Conservation (phyloP, 2,329 filamentous ascomycete genomes). For the Arthrobotrys entomopaga region DNA sequence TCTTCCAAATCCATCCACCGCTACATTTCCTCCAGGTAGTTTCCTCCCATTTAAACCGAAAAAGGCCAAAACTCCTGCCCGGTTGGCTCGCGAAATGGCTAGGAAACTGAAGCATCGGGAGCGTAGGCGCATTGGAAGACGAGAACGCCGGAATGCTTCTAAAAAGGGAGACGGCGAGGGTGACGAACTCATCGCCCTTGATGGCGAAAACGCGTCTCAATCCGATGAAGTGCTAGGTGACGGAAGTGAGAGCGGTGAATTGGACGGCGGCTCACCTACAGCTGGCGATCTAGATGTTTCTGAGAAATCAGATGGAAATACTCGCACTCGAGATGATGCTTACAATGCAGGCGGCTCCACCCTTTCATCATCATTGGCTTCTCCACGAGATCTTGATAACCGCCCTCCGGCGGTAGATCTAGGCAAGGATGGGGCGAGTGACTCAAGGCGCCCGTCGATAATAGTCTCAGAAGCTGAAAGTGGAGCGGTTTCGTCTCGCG, state of each 20-base stretch:
- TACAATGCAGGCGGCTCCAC: constrained; percentile 27
- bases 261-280: constrained; percentile 26
- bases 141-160: constrained; percentile 40
- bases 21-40: constrained; percentile 3
- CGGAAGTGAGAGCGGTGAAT: constrained; percentile 48
- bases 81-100: constrained; percentile 51
- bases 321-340: constrained; percentile 8
- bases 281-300: constrained; percentile 1
- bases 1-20: constrained; percentile 2
- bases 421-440: background rate
- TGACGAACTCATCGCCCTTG: constrained; percentile 17
- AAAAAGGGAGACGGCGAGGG: constrained; percentile 39
- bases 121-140: constrained; percentile 43
- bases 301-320: constrained; percentile 4
- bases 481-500: background rate
- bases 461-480: constrained; percentile 31
- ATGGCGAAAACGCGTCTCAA: constrained; percentile 29
- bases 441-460: constrained; percentile 28
- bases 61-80: constrained; percentile 48
- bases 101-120: constrained; percentile 50
- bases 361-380: constrained; percentile 28
- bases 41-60: constrained; percentile 48
- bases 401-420: constrained; percentile 7
- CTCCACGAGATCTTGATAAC: constrained; percentile 20
- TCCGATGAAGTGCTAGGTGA: constrained; percentile 31